Evolutionary conservation across 1,284 basidiomycete species (phyloP).

Genomic region (Heterobasidion irregulare): DNA sequence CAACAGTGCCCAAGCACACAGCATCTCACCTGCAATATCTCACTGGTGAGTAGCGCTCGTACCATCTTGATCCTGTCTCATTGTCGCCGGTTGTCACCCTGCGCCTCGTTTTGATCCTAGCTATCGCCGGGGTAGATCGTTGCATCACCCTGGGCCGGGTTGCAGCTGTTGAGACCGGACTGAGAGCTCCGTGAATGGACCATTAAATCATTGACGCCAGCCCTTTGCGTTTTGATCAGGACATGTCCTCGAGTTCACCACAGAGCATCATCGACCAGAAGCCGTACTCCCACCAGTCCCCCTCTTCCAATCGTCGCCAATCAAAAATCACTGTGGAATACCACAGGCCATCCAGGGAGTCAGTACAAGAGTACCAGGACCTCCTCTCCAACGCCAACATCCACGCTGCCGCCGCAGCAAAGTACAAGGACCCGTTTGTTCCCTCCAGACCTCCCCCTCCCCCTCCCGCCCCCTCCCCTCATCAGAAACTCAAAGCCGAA

Average conservation of each 20-base stretch:
- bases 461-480: slow-evolving; percentile 29
- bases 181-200: background rate
- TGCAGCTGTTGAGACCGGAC: background rate
- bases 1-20: background rate
- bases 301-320: slow-evolving; percentile 31
- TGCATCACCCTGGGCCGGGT: background rate
- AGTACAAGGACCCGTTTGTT: slow-evolving; percentile 35
- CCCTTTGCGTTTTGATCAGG: slow-evolving; percentile 6
- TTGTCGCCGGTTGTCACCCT: background rate
- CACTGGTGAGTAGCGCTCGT: background rate
- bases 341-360: slow-evolving; percentile 52
- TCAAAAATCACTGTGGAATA: slow-evolving; percentile 70
- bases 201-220: slow-evolving; percentile 1
- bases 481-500: slow-evolving; percentile 21
- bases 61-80: background rate
- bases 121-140: background rate
- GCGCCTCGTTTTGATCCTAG: slow-evolving; percentile 1
- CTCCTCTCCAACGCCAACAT: slow-evolving; percentile 53
- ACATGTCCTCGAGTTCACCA: slow-evolving; percentile 23
- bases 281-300: slow-evolving; percentile 17
- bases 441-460: slow-evolving; percentile 50
- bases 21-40: background rate
- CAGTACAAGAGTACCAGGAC: slow-evolving; percentile 64
- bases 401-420: slow-evolving; percentile 44
- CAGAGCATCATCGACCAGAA: slow-evolving; percentile 31